phyloP scores from a whole-genome alignment of 2,329 filamentous ascomycete genomes.

The Cladosporium sp. region DNA sequence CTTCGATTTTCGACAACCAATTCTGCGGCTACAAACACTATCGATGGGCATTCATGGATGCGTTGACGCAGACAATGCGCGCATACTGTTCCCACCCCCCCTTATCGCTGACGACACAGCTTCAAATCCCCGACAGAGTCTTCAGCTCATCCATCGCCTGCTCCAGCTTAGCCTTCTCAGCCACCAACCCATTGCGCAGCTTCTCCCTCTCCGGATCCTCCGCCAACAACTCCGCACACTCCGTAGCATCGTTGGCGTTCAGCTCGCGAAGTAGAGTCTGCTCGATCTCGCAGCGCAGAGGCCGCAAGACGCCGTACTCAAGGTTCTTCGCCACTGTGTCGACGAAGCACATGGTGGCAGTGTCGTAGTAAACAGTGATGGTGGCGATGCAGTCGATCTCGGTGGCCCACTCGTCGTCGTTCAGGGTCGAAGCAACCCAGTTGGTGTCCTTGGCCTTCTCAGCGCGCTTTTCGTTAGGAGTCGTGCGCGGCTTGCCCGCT shows the following conservation, averaged over 20 bases:
- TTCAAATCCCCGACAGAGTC: no score
- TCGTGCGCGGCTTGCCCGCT: not conserved
- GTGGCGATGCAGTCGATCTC: not conserved
- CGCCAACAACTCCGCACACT: slow-evolving; percentile 26
- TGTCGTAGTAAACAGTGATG: slow-evolving; percentile 54
- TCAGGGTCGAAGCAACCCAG: slow-evolving; percentile 37
- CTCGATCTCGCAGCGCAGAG: not conserved
- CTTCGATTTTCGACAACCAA: no score
- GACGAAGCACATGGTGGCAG: slow-evolving; percentile 58
- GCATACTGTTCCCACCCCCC: no score
- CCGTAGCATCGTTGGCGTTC: slow-evolving; percentile 12
- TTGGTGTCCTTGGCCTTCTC: slow-evolving; percentile 25
- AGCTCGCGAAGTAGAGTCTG: slow-evolving; percentile 3
- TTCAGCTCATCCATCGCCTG: slow-evolving; percentile 24
- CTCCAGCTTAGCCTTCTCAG: slow-evolving; percentile 25
- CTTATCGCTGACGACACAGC: no score
- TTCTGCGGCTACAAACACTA: no score
- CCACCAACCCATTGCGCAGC: slow-evolving; percentile 21
- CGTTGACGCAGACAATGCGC: no score
- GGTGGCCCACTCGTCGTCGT: slow-evolving; percentile 45
- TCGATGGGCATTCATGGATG: no score
- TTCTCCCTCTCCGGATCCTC: slow-evolving; percentile 30
- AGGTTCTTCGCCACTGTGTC: slow-evolving; percentile 39
- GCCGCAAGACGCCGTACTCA: not conserved
- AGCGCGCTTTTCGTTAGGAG: slow-evolving; percentile 18